A percentile compares a stretch with the other conserved stretches of the same genome.
Evolutionary conservation across 2,329 filamentous ascomycete species (phyloP).

Genomic region (Onygenales sp.): DNA sequence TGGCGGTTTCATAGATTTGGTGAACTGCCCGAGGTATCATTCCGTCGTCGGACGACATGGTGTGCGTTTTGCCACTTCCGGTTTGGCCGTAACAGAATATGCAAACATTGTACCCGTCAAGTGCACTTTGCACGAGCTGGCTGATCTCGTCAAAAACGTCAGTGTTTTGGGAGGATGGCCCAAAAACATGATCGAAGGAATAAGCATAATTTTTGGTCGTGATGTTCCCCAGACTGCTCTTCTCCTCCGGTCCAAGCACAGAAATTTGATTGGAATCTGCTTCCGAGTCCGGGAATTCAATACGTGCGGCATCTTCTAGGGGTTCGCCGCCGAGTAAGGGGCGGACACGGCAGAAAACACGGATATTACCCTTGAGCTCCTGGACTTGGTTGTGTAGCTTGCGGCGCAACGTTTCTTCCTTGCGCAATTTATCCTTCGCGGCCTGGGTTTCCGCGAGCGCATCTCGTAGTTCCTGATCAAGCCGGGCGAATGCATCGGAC

Average conservation of each 20-base stretch:
- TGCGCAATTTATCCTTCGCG: conserved; percentile 72
- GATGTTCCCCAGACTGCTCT: conserved; percentile 66
- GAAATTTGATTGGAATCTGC: conserved; percentile 83
- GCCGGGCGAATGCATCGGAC: conserved; percentile 71
- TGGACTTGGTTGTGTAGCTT: conserved; percentile 97
- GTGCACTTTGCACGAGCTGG: conserved; percentile 87
- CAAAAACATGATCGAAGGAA: conserved; percentile 87
- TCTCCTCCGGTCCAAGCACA: conserved; percentile 73
- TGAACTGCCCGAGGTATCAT: conserved; percentile 92
- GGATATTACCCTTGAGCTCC: conserved; percentile 95
- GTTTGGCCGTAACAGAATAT: conserved; percentile 99
- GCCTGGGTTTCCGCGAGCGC: conserved; percentile 60
- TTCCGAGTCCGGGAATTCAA: conserved; percentile 67
- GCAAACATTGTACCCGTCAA: conserved; percentile 97
- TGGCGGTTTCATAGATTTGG: conserved; percentile 87
- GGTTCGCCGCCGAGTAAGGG: conserved; percentile 55
- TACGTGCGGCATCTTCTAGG: conserved; percentile 56
- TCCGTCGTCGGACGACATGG: conserved; percentile 83
- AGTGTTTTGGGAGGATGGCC: conserved; percentile 64
- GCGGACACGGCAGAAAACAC: conserved; percentile 93
- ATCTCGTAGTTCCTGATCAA: conserved; percentile 71
- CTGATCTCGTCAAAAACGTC: conserved; percentile 95
- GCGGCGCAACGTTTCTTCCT: conserved; percentile 80
- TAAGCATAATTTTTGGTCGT: conserved; percentile 75
- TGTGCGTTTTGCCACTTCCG: conserved; percentile 91